Base-by-base conservation (phyloP, 257 asterid species). In the Ocimum tenuiflorum region DNA sequence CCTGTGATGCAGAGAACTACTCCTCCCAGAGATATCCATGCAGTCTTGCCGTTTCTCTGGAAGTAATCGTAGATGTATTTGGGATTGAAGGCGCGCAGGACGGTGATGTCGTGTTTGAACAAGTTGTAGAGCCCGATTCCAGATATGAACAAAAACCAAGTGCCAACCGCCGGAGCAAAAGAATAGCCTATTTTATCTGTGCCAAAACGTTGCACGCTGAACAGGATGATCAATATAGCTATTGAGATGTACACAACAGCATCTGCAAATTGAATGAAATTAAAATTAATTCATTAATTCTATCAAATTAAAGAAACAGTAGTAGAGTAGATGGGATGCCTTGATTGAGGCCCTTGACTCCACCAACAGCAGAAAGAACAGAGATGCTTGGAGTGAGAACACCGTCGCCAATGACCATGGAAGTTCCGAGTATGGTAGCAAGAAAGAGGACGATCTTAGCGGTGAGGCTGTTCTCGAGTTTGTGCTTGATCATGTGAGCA, bases 371-470 rank as follows among this genome's bases (percentile, higher is more conserved):
- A 0, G 96, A 88, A 33, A 88, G 83, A 62, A 88, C 94, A 69
- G 96, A 89, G 56, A 89, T 89, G 73, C 83, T 81, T 6, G 96
- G 96, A 20, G 96, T 89, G 3, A 89, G 83, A 54, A 89, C 84
- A 3, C 95, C 94, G 42, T 88, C 96, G 0, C 96, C 96, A 12
- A 89, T 89, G 13, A 87, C 96, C 95, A 89, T 87, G 1, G 95
- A 83, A 15, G 95, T 89, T 31, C 96, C 95, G 3, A 89, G 85
- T 46, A 87, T 83, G 22, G 96, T 65, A 17, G 73, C 78, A 3
- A 85, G 80, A 29, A 89, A 80, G 5, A 89, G 84, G 18, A 87
- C 9, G 17, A 77, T 11, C 74, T 83, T 86, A 3, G 88, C 82
- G 18, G 59, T 22, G 35, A 15, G 65, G 71, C 94, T 89, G 6